Percentiles rank a stretch among this genome's conserved stretches.
These are phyloP conservation scores for Zarea fungicola DNA, from an alignment of 2,329 filamentous ascomycete genomes.

Conservation along the genomic window DNA sequence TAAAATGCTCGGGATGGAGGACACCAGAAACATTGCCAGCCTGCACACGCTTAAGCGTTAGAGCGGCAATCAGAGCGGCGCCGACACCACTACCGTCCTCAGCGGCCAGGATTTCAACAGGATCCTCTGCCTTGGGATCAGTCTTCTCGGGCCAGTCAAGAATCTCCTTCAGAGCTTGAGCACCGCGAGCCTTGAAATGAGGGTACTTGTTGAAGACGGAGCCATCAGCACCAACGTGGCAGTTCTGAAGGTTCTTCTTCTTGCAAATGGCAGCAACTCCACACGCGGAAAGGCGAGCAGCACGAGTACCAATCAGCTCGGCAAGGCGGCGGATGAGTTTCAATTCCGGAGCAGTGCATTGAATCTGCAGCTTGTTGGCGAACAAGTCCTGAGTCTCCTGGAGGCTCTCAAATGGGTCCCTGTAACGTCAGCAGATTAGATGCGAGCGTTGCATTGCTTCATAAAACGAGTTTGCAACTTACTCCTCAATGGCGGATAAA, in stretches of 20 bases:
- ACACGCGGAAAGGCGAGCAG: constrained; percentile 86
- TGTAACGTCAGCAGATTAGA: constrained; percentile 28
- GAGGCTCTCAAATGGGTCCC: constrained; percentile 92
- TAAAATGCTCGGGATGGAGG: constrained; percentile 59
- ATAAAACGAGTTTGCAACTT: constrained; percentile 27
- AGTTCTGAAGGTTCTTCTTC: constrained; percentile 84
- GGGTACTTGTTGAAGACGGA: constrained; percentile 99
- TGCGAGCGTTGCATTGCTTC: too few species aligned
- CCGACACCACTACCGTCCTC: constrained; percentile 98
- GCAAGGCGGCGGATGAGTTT: constrained; percentile 84
- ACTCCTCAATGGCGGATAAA: constrained; percentile 87
- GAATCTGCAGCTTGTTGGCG: constrained; percentile 66
- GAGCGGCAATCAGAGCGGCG: constrained; percentile 82
- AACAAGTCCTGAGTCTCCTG: constrained; percentile 83
- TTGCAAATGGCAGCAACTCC: constrained; percentile 94
- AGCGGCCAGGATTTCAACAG: constrained; percentile 79
- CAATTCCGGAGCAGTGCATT: constrained; percentile 69
- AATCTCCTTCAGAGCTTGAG: constrained; percentile 86
- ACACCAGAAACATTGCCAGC: constrained; percentile 60
- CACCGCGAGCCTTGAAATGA: constrained; percentile 91
- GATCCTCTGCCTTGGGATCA: constrained; percentile 69
- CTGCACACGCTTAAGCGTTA: constrained; percentile 60
- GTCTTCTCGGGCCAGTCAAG: constrained; percentile 81
- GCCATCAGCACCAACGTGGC: constrained; percentile 94
- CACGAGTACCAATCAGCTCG: constrained; percentile 91